Base-by-base conservation (phyloP, 257 asterid genomes). In the Scutellaria barbata region DNA sequence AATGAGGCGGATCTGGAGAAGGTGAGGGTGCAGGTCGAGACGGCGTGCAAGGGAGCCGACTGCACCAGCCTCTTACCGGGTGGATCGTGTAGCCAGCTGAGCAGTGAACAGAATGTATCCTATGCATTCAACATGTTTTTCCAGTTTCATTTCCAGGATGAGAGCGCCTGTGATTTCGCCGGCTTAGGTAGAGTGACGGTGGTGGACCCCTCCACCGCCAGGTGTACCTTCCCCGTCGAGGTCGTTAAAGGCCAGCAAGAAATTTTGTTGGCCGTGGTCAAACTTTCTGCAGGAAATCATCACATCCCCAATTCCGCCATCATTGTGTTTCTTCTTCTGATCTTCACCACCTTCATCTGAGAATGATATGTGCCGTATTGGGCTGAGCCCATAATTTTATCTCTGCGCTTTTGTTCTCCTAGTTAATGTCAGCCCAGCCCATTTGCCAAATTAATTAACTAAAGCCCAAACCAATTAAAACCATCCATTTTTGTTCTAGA, bases 181-280 rank as follows among this genome's bases (percentile, higher is more conserved):
- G 85, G 87, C 13, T 17, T 69, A 22, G 84, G 73, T 1, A 13
- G 0, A 14, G 51, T 85, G n/a, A 37, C 69, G 8, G 30, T 53
- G 18, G 41, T 39, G 0, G 47, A 85, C 60, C 84, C 85, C 0
- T 82, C 90, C 1, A 72, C 69, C 5, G 52, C 8, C 0, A 55
- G 25, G 17, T 82, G 87, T 47, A 3, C 30, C 18, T 85, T 85
- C 55, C 85, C 84, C 0, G 80, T 85, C 35, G 85, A 80, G 74
- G 86, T 85, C 8, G 72, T 85, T 13, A 46, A 22, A 5, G 86
- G 83, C 2, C 70, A 42, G 7, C 79, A 74, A 22, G 7, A 4
- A 0, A 18, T 17, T 12, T 39, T 11, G 1, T 1, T 3, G 13
- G 1, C 42, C 6, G 52, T 18, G 8, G 13, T 5, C 10, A 2